Conservation (phyloP, 306 rosid species). For the Cicer pinnatifidum region DNA sequence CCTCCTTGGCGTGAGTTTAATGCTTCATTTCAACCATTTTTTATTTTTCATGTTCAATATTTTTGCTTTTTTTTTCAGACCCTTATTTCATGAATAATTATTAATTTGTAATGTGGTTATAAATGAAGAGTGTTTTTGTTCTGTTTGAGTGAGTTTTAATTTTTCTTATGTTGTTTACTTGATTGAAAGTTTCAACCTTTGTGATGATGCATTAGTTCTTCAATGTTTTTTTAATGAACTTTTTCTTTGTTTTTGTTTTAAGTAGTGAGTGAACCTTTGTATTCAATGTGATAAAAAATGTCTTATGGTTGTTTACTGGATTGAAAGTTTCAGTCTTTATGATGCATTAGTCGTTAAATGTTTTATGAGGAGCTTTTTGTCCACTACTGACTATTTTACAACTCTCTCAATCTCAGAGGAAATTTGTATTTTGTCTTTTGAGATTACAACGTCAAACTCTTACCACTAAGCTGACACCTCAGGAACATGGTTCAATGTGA, state of each 20-base stretch:
- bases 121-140: neutral
- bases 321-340: neutral
- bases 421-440: too few relatives aligned
- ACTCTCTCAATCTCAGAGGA: too few relatives aligned
- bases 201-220: neutral
- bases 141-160: neutral
- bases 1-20: constrained; percentile 96
- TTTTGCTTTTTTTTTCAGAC: neutral
- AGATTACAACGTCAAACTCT: too few relatives aligned
- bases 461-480: too few relatives aligned
- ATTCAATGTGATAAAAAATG: neutral
- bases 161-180: constrained; percentile 8
- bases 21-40: neutral
- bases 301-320: constrained; percentile 9
- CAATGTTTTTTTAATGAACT: neutral
- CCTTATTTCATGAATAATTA: neutral
- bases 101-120: constrained; percentile 11
- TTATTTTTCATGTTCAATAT: constrained; percentile 2
- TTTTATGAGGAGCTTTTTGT: neutral
- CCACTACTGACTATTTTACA: too few relatives aligned
- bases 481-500: too few relatives aligned
- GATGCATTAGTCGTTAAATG: neutral
- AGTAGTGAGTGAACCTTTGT: too few relatives aligned
- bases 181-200: constrained; percentile 2
- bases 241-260: neutral